phyloP scores from a whole-genome alignment of 2,329 filamentous ascomycete genomes.

The Fusarium pseudograminearum region DNA sequence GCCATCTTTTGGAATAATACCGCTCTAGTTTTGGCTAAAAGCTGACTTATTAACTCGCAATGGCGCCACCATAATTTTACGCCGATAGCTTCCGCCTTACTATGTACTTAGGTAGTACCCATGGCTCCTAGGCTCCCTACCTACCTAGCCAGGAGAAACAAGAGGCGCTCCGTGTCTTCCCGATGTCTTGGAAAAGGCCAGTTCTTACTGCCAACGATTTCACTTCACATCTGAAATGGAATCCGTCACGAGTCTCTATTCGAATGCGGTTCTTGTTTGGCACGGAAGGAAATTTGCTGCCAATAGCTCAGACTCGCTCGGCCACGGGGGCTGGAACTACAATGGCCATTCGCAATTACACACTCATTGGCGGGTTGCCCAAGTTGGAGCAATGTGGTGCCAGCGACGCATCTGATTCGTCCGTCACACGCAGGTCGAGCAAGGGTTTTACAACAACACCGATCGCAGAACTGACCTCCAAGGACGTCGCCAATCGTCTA shows the following conservation, averaged over 20 bases:
- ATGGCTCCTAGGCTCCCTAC: neutral
- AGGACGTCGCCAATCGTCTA: conserved; percentile 19
- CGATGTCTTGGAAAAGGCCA: conserved; percentile 24
- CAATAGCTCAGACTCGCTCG: conserved; percentile 39
- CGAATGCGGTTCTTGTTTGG: conserved; percentile 1
- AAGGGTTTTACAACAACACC: conserved; percentile 31
- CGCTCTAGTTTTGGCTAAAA: conserved; percentile 25
- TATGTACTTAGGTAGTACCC: no score
- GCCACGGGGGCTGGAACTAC: conserved; percentile 41
- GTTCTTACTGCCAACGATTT: conserved; percentile 5
- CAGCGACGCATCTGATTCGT: conserved; percentile 42
- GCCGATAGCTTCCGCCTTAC: conserved; percentile 27
- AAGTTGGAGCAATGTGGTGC: conserved; percentile 44
- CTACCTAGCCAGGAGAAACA: conserved; percentile 6
- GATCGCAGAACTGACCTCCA: conserved; percentile 25
- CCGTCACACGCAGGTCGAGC: conserved; percentile 10
- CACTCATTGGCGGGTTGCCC: conserved; percentile 31
- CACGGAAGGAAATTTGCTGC: conserved; percentile 18
- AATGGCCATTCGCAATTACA: conserved; percentile 40
- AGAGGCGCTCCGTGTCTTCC: conserved; percentile 35
- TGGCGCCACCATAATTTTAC: conserved; percentile 22
- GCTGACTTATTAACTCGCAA: neutral
- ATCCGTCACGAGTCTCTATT: conserved; percentile 19
- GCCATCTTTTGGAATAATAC: conserved; percentile 4
- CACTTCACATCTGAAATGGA: neutral